Evolutionary conservation across 768 basidiomycete species (phyloP).

Genomic region (Leccinum uliginosum): DNA sequence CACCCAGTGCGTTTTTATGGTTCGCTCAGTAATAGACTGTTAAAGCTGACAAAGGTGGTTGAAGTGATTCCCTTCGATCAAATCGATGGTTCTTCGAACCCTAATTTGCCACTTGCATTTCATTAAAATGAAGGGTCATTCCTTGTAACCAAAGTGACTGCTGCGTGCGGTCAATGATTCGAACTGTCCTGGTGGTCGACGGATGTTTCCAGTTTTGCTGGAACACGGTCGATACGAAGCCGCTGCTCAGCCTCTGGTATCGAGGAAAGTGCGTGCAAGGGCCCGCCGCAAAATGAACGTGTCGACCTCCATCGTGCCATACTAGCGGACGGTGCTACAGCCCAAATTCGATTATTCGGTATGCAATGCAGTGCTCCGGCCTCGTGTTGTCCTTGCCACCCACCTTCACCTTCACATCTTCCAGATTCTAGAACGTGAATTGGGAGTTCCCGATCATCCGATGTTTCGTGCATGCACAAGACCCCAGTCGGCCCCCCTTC

Average conservation of each 20-base stretch:
- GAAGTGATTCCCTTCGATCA: constrained; percentile 12
- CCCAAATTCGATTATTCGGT: constrained; percentile 17
- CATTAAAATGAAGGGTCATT: constrained; percentile 18
- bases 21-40: not conserved
- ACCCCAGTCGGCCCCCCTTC: constrained; percentile 14
- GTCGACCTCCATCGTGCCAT: constrained; percentile 14
- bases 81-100: constrained; percentile 18
- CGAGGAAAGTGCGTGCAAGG: constrained; percentile 11
- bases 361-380: constrained; percentile 21
- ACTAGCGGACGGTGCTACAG: constrained; percentile 4
- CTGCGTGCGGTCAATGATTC: constrained; percentile 8
- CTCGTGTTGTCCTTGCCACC: constrained; percentile 26
- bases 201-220: constrained; percentile 10
- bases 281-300: constrained; percentile 14
- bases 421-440: constrained; percentile 22
- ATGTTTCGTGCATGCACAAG: constrained; percentile 11
- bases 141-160: constrained; percentile 7
- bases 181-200: constrained; percentile 5
- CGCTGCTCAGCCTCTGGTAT: constrained; percentile 7
- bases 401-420: constrained; percentile 22
- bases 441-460: constrained; percentile 20
- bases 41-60: constrained; percentile 17
- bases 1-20: constrained; percentile 12
- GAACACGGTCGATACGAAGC: constrained; percentile 7
- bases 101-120: constrained; percentile 17